Base-by-base conservation (phyloP, 2,329 filamentous ascomycete genomes). In the Beauveria australis region DNA sequence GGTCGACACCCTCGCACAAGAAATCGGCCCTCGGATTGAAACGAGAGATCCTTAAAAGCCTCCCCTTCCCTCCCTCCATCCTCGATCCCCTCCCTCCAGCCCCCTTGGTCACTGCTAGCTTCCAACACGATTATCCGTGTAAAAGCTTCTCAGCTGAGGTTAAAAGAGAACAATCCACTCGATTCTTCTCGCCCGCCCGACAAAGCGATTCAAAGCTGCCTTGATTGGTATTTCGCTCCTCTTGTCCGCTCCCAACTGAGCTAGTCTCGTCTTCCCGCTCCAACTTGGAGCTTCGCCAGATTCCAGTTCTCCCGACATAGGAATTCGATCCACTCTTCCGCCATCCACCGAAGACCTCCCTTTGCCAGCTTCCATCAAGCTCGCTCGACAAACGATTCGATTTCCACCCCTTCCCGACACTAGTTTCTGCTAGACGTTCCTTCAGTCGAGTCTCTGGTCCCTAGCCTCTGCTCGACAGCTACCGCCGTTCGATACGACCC, bases 191-290 rank as follows among this genome's bases (percentile, higher is more conserved):
- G n/a, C 44, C 41, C 64, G 63, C 66, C 64, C 67, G 62, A 64
- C 65, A 65, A 67, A 70, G 67, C 68, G 68, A 71, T 69, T 70
- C 66, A 69, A 69, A 66, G 70, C 68, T 59, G 70, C 72, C 72
- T 74, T 74, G 63, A 68, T 69, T 75, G 73, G 73, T 76, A 74
- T 75, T 74, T 72, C 70, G 62, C 68, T 68, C 68, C 55, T 57
- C 60, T 40, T 19, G 22, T 53, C 28, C 26, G 26, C 59, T 46
- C 40, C 30, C 22, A 52, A 62, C 40, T 60, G 54, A 63, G 56
- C 49, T 53, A 53, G 49, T 33, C 51, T 62, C 40, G 48, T 6
- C 48, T 57, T 26, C 4, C 26, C 18, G 44, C 41, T 46, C 60
- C 33, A 53, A 30, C 33, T 55, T 46, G 44, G 19, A 48, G 26